Evolutionary conservation across 768 basidiomycete genomes (phyloP), one percentile per base, ranked within the genome.

Genomic region (Boletus tylopilopsis): DNA sequence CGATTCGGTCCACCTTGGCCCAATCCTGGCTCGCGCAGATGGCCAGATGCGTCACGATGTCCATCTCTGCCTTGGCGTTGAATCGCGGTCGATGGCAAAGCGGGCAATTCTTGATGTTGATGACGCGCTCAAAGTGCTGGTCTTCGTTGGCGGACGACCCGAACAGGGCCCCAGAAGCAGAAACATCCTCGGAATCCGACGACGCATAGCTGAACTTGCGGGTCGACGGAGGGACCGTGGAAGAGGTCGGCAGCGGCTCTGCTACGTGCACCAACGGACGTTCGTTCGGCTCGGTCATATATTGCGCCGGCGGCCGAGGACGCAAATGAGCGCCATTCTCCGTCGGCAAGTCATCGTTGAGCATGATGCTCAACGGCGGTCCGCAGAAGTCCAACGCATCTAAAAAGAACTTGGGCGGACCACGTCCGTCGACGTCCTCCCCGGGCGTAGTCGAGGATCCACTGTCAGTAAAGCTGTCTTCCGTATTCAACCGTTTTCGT

Each of bases 21-120:
- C 94, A 97, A 65, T 98, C 96, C 57, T 85, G 80, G 55, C 86
- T 90, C 10, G 96, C 94, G 60, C 95, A 99, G 10, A 98, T 82
- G 1, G 94, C 96, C n/a, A 99, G 70, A 67, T 99, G 95, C 21
- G 96, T 97, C 45, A 99, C 76, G 60, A 98, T 96, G 64, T 96
- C 94, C 60, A 93, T 76, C 68, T 97, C 96, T 0, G 84, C 90
- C 66, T 93, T 93, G 45, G 81, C 79, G 68, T 80, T 88, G 58
- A 98, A 62, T 37, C 94, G 73, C 3, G 91, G 88, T 11, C 92
- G 82, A 64, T 93, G 94, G 63, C 95, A 99, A 37, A 99, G 67
- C 0, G 95, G 95, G 64, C 95, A 99, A 48, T 82, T 87, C 75
- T 88, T 89, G 58, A 99, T 83, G 64, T 97, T 97, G 74, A 98